These are phyloP conservation scores for Kurtzmaniella quercitrusa DNA, from an alignment of 1,139 yeast genomes.

Conservation along the genomic window DNA sequence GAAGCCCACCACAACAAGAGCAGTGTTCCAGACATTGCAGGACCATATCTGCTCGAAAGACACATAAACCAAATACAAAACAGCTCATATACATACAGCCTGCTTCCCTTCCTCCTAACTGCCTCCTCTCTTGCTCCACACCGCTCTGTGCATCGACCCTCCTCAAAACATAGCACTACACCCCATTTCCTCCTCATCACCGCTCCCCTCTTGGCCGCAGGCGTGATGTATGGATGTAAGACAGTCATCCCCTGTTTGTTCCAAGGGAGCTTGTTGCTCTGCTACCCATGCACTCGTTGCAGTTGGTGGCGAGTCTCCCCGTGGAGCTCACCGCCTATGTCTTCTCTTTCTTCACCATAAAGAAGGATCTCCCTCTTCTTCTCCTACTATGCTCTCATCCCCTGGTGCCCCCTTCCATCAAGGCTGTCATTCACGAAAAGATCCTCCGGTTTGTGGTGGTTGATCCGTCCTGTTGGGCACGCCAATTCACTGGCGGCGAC, in stretches of 20 bases:
- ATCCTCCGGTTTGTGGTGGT: slow-evolving; percentile 6
- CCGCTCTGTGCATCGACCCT: too few relatives aligned
- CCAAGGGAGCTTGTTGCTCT: neutral
- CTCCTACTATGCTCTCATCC: slow-evolving; percentile 1
- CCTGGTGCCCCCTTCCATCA: neutral
- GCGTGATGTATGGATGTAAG: neutral
- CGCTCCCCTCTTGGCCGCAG: neutral
- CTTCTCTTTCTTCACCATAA: slow-evolving; percentile 5
- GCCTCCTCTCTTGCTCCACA: too few relatives aligned
- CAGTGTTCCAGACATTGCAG: too few relatives aligned
- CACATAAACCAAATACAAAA: too few relatives aligned
- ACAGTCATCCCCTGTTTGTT: neutral
- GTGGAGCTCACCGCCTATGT: slow-evolving; percentile 4
- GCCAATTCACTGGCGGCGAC: slow-evolving; percentile 5
- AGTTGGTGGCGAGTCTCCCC: slow-evolving; percentile 3
- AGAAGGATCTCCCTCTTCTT: slow-evolving; percentile 2
- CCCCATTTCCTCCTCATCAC: too few relatives aligned
- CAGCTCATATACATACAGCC: too few relatives aligned
- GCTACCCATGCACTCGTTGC: slow-evolving; percentile 1
- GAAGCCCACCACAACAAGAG: too few relatives aligned
- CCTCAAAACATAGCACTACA: too few relatives aligned
- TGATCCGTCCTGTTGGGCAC: slow-evolving; percentile 8
- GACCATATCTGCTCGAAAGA: too few relatives aligned
- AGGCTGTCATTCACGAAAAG: slow-evolving; percentile 1
- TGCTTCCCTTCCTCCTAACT: too few relatives aligned